Evolutionary conservation across 148 eudicot genomes (phyloP), one percentile per base, ranked within the genome.

Genomic region (Rheum nobile): DNA sequence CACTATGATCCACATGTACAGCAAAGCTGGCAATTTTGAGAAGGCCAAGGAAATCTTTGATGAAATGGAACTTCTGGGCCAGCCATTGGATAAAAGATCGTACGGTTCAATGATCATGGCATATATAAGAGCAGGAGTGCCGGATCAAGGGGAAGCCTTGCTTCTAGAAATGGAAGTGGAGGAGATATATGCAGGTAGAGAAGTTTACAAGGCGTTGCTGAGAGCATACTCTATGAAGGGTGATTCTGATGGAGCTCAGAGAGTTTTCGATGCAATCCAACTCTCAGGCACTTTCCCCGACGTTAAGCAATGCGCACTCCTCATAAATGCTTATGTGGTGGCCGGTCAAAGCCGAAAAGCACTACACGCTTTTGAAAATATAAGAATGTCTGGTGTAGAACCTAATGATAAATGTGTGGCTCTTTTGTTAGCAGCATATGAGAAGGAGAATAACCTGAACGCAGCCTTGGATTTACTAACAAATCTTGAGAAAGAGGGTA

Each of bases 21-120:
- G 96, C 82, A 95, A 90, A 79, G 85, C 91, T 32, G 91, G 96
- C 16, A 87, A 86, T 71, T 82, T 90, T 74, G 80, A 86, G 52
- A 78, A 77, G 37, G 98, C 98, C 1, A 89, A 91, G 83, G 83
- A 86, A 32, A 74, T 80, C 24, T 91, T 90, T 74, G 83, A 87
- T 52, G 90, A 88, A 78, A 87, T 95, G 96, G 90, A 84, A 79
- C 77, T 87, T 75, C 91, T 88, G 21, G 85, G 91, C 29, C 79
- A 80, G 39, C 84, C 88, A 43, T 79, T 90, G 55, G 97, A 95
- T 82, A 87, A 70, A 71, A 88, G 91, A 73, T 88, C 97, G 2
- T 95, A 91, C 55, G 99, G 99, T 22, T 85, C 99, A 11, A 95
- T 95, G 89, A 82, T 95, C 83, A 95, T 91, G 97, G 93, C 96